A percentile compares a stretch with the other conserved stretches of the same genome.
Evolutionary conservation across 164 flowering plant genomes (phyloP).

Genomic region (Litsea cubeba): DNA sequence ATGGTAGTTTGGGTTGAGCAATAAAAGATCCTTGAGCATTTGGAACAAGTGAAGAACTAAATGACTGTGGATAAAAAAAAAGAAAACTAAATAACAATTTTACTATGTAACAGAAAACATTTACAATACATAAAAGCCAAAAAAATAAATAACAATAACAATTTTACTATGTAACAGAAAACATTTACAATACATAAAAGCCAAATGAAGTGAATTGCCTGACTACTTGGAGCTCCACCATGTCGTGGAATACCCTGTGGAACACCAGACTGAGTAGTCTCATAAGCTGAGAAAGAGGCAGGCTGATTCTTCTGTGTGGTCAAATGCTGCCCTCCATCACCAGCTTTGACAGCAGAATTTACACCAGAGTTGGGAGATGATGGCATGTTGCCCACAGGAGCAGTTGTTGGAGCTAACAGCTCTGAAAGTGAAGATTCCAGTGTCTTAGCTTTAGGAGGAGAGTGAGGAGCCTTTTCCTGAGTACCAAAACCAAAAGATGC

Average conservation of each 20-base stretch:
- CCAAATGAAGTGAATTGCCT: constrained; percentile 31
- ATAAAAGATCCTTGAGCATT: constrained; percentile 35
- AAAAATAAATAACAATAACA: neutral
- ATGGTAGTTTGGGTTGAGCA: constrained; percentile 25
- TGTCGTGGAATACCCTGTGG: constrained; percentile 27
- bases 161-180: neutral
- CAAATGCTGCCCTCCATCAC: constrained; percentile 44
- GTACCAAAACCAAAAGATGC: constrained; percentile 76
- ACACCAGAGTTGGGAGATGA: constrained; percentile 18
- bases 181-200: neutral
- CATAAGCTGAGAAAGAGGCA: constrained; percentile 31
- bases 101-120: neutral
- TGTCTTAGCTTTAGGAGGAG: constrained; percentile 39
- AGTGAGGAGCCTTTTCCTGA: constrained; percentile 33
- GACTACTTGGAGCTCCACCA: constrained; percentile 42
- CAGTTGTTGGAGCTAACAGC: constrained; percentile 46
- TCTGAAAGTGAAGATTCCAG: constrained; percentile 58
- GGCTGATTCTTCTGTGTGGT: constrained; percentile 40
- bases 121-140: neutral
- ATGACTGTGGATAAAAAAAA: constrained; percentile 32
- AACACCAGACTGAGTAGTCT: constrained; percentile 25
- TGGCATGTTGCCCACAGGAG: constrained; percentile 23
- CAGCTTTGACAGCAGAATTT: constrained; percentile 25
- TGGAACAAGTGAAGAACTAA: constrained; percentile 33
- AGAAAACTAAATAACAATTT: neutral